These are phyloP conservation scores for Pholiota microspora DNA, from an alignment of 768 basidiomycete genomes.

Conservation along the genomic window DNA sequence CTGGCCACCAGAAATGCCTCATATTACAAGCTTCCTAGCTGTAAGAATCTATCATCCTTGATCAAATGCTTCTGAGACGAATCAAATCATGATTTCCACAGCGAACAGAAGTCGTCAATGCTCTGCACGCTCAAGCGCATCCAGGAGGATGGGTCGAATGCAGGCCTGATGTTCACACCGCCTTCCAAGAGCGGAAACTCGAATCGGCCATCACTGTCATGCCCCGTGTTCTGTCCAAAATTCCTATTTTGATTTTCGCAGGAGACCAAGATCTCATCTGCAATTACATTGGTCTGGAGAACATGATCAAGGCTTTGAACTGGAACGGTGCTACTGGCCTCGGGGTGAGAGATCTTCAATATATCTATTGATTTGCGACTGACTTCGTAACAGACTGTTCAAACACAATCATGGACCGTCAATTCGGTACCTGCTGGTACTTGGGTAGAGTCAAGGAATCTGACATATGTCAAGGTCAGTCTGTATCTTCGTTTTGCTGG, in stretches of 20 bases:
- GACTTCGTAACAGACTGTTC: conserved; percentile 47
- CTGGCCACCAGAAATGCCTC: conserved; percentile 87
- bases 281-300: conserved; percentile 90
- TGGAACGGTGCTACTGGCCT: conserved; percentile 89
- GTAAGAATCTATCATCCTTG: conserved; percentile 46
- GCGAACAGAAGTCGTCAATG: conserved; percentile 77
- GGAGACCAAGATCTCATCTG: conserved; percentile 98
- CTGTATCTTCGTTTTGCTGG: background rate
- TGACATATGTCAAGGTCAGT: conserved; percentile 88
- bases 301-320: conserved; percentile 74
- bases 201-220: conserved; percentile 74
- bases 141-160: conserved; percentile 90
- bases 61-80: background rate
- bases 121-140: conserved; percentile 80
- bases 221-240: conserved; percentile 72
- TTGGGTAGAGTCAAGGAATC: conserved; percentile 86
- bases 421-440: conserved; percentile 78
- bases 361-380: background rate
- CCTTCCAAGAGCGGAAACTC: conserved; percentile 55
- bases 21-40: conserved; percentile 74
- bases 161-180: conserved; percentile 56
- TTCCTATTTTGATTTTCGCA: conserved; percentile 88
- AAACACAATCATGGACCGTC: conserved; percentile 75
- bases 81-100: conserved; percentile 30
- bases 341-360: conserved; percentile 52